Evolutionary conservation across 169 alveolate species (phyloP).

Genomic region (Hepatocystis sp.): DNA sequence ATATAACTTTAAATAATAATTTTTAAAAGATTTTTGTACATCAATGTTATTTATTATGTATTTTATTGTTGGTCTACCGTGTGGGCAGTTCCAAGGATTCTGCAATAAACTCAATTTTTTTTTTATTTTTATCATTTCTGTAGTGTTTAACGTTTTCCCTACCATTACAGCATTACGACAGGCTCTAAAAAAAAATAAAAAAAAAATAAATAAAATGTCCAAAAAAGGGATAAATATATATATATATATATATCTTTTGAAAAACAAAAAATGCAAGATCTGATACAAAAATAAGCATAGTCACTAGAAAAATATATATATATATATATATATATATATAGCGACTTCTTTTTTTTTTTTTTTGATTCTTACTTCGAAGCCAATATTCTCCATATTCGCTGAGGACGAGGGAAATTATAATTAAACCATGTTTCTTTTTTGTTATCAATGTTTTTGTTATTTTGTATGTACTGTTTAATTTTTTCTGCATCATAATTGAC

Average conservation of each 20-base stretch:
- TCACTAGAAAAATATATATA: too few species aligned
- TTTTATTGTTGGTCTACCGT: conserved; percentile 99
- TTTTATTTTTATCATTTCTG: conserved; percentile 92
- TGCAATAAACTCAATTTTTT: conserved; percentile 89
- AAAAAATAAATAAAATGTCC: conserved; percentile 69
- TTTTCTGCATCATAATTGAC: conserved; percentile 8
- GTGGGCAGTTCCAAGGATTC: conserved; percentile 99
- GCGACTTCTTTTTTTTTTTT: too few species aligned
- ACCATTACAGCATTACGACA: conserved; percentile 97
- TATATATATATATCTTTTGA: too few species aligned
- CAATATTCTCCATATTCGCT: conserved; percentile 73
- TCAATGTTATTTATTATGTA: conserved; percentile 72
- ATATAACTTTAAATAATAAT: conserved; percentile 49
- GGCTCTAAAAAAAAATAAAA: conserved; percentile 88
- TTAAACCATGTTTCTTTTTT: conserved; percentile 53
- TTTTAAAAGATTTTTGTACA: conserved; percentile 34
- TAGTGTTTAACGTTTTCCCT: conserved; percentile 92
- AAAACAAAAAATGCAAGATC: too few species aligned
- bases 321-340: too few species aligned
- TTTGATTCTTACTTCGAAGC: conserved; percentile 51
- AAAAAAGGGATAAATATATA: conserved; percentile 39
- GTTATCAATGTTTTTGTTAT: conserved; percentile 1
- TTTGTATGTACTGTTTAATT: conserved; percentile 1
- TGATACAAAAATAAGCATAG: too few species aligned
- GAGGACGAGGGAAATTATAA: conserved; percentile 75